Conservation (phyloP, 2,329 filamentous ascomycete species). For the Colletotrichum filicis region DNA sequence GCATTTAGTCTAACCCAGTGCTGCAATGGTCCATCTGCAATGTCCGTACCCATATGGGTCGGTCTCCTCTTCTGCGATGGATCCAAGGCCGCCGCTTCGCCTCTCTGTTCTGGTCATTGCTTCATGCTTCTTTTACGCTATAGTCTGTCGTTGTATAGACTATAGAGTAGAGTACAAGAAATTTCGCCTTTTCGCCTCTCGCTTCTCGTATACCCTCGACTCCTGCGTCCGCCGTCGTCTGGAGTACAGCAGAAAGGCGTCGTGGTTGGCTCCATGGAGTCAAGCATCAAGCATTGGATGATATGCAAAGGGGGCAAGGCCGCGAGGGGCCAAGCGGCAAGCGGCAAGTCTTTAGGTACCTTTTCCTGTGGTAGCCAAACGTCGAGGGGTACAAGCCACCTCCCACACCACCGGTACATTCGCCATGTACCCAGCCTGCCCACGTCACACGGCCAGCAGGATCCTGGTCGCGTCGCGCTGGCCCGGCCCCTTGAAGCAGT, state of each 20-base stretch:
- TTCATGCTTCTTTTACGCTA: background rate
- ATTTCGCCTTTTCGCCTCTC: background rate
- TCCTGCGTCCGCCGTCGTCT: constrained; percentile 23
- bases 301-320: background rate
- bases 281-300: background rate
- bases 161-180: no score
- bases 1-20: constrained; percentile 6
- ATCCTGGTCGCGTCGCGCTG: constrained; percentile 29
- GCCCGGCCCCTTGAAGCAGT: constrained; percentile 34
- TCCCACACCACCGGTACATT: background rate
- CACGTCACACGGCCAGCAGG: constrained; percentile 23
- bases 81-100: background rate
- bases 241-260: constrained; percentile 2
- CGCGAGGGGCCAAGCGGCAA: constrained; percentile 12
- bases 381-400: background rate
- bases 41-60: constrained; percentile 7
- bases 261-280: background rate
- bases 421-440: background rate
- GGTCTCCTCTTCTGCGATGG: background rate
- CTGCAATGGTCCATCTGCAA: constrained; percentile 5
- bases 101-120: background rate
- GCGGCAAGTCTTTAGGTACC: constrained; percentile 9
- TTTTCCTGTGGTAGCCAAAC: background rate
- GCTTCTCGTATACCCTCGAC: background rate
- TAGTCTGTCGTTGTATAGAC: no score